Conservation (phyloP, 129 eudicot genomes). For the Centaurea solstitialis region DNA sequence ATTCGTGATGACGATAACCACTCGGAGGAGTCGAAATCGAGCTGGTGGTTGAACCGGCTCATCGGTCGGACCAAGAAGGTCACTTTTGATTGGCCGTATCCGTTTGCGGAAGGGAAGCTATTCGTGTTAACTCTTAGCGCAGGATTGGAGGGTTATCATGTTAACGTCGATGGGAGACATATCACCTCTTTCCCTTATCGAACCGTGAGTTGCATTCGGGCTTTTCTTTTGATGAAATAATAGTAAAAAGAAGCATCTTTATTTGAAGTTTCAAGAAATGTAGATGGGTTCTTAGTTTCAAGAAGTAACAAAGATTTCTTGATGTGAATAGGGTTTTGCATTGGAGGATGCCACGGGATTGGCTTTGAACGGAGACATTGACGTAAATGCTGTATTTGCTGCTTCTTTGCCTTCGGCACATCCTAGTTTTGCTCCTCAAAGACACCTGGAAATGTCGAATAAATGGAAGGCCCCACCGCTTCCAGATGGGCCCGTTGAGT, state of each 20-base stretch:
- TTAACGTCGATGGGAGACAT: conserved; percentile 84
- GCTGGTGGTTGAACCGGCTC: conserved; percentile 87
- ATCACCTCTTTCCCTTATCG: conserved; percentile 85
- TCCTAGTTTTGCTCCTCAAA: conserved; percentile 84
- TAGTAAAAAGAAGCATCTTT: neutral
- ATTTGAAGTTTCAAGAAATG: neutral
- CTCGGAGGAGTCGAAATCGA: conserved; percentile 65
- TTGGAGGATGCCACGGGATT: conserved; percentile 92
- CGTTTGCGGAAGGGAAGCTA: conserved; percentile 76
- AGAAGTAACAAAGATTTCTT: neutral
- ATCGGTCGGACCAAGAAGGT: conserved; percentile 78
- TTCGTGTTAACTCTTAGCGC: conserved; percentile 84
- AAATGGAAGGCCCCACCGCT: conserved; percentile 82
- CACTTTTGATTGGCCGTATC: conserved; percentile 82
- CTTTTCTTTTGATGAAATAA: neutral
- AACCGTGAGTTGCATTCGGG: conserved; percentile 51
- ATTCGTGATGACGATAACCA: conserved; percentile 70
- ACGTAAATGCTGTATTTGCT: conserved; percentile 63
- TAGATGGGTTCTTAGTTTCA: neutral
- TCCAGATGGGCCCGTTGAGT: conserved; percentile 57
- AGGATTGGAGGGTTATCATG: conserved; percentile 88
- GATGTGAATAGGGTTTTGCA: conserved; percentile 63
- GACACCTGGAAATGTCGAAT: conserved; percentile 63
- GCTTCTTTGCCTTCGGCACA: conserved; percentile 90
- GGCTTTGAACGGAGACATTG: conserved; percentile 69